A percentile compares a stretch with the other conserved stretches of the same genome.
Evolutionary conservation across 768 basidiomycete species (phyloP).

Genomic region (Mycena maculata): DNA sequence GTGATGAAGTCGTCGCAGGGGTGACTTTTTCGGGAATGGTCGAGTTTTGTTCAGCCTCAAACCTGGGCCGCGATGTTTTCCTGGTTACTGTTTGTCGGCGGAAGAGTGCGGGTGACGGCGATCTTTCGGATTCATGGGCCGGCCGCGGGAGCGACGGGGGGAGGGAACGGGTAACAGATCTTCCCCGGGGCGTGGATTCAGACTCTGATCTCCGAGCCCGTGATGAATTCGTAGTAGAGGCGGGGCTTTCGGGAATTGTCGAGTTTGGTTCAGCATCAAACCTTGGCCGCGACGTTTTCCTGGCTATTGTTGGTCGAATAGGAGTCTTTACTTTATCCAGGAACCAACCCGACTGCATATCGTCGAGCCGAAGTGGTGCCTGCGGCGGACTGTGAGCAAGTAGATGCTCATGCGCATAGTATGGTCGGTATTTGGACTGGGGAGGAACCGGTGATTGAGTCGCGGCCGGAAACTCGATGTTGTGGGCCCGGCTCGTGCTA

Average conservation of each 20-base stretch:
- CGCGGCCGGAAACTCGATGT: not conserved
- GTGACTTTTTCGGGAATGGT: not conserved
- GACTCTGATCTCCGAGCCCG: not conserved
- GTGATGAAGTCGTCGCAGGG: not conserved
- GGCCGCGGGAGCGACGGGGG: not conserved
- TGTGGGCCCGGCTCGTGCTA: too few relatives aligned
- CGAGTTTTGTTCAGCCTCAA: not conserved
- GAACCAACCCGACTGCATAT: conserved; percentile 21
- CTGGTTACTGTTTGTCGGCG: not conserved
- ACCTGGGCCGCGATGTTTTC: not conserved
- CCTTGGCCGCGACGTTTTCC: not conserved
- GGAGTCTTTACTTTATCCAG: not conserved
- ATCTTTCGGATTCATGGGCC: not conserved
- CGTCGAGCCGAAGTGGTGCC: not conserved
- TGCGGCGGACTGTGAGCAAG: conserved; percentile 9
- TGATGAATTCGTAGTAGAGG: not conserved
- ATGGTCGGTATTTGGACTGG: conserved; percentile 12
- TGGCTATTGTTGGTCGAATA: not conserved
- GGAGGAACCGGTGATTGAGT: not conserved
- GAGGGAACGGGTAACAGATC: not conserved
- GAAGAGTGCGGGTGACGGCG: too few relatives aligned
- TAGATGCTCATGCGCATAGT: conserved; percentile 1
- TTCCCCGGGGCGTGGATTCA: not conserved
- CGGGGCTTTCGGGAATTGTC: not conserved
- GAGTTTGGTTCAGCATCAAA: not conserved